phyloP scores from a whole-genome alignment of 768 basidiomycete species.

The Holtermanniella nyarrowii region DNA sequence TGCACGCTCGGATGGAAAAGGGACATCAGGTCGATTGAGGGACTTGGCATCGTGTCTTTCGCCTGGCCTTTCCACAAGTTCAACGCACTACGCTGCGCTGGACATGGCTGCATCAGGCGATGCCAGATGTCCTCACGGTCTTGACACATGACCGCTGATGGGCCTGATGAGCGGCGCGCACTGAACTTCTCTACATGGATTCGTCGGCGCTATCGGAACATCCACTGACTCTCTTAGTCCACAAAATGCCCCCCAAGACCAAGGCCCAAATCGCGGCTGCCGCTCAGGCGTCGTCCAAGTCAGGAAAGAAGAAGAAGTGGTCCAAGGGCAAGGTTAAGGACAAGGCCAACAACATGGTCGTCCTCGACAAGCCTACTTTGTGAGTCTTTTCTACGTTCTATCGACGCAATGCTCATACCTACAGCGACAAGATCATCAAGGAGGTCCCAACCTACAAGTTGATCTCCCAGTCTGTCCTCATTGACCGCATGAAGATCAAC shows the following conservation, averaged over 20 bases:
- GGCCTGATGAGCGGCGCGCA: no score
- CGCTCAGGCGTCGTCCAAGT: slow-evolving; percentile 40
- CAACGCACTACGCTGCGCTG: no score
- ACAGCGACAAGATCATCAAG: slow-evolving; percentile 62
- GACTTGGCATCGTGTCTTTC: no score
- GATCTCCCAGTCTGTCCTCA: slow-evolving; percentile 95
- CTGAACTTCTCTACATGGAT: no score
- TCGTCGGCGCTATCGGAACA: no score
- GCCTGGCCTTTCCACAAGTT: no score
- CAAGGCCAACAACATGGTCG: slow-evolving; percentile 94
- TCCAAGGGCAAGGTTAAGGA: slow-evolving; percentile 99
- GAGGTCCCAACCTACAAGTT: slow-evolving; percentile 98
- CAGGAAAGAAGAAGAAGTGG: slow-evolving; percentile 98
- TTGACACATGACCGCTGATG: no score
- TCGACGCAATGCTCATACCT: neutral
- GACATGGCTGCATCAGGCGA: no score
- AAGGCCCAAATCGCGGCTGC: slow-evolving; percentile 41
- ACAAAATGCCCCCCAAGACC: slow-evolving; percentile 36
- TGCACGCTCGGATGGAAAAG: no score
- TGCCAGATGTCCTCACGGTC: no score
- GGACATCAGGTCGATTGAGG: no score
- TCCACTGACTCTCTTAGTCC: neutral
- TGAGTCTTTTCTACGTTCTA: slow-evolving; percentile 12
- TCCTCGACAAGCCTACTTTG: slow-evolving; percentile 82
- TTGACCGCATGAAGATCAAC: slow-evolving; percentile 95